phyloP scores from a whole-genome alignment of 2,329 filamentous ascomycete genomes.

The Bertia moriformis region DNA sequence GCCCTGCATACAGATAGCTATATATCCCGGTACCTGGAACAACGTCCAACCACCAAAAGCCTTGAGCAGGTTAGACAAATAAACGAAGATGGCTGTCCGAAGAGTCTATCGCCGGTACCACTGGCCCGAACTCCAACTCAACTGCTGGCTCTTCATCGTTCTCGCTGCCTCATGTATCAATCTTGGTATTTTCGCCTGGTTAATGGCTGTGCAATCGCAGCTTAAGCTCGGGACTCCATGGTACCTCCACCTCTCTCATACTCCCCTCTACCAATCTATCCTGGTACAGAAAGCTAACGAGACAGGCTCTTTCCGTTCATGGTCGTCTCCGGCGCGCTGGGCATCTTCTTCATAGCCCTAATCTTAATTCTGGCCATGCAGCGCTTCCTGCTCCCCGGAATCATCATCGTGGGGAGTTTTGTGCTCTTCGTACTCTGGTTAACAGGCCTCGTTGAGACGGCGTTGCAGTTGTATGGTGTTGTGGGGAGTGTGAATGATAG shows the following conservation, averaged over 20 bases:
- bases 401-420: constrained; percentile 44
- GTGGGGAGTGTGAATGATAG: constrained; percentile 39
- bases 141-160: constrained; percentile 50
- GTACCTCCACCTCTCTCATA: constrained; percentile 20
- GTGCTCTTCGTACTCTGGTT: constrained; percentile 47
- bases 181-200: constrained; percentile 44
- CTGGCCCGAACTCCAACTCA: constrained; percentile 52
- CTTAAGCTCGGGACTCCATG: constrained; percentile 42
- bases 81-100: not conserved
- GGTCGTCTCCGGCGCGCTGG: constrained; percentile 38
- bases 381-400: constrained; percentile 37
- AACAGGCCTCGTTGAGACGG: constrained; percentile 46
- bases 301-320: constrained; percentile 50
- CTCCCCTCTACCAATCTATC: not conserved
- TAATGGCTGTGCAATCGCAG: constrained; percentile 40
- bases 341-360: constrained; percentile 40
- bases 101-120: constrained; percentile 29
- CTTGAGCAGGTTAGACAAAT: too few relatives aligned
- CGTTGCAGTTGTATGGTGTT: constrained; percentile 43
- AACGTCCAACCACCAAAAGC: too few relatives aligned
- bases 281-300: not conserved
- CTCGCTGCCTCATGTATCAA: constrained; percentile 39
- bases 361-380: constrained; percentile 40
- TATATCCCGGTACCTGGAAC: too few relatives aligned
- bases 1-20: too few relatives aligned